phyloP scores from a whole-genome alignment of 331 rosid genomes.

The Prunus yedoensis region DNA sequence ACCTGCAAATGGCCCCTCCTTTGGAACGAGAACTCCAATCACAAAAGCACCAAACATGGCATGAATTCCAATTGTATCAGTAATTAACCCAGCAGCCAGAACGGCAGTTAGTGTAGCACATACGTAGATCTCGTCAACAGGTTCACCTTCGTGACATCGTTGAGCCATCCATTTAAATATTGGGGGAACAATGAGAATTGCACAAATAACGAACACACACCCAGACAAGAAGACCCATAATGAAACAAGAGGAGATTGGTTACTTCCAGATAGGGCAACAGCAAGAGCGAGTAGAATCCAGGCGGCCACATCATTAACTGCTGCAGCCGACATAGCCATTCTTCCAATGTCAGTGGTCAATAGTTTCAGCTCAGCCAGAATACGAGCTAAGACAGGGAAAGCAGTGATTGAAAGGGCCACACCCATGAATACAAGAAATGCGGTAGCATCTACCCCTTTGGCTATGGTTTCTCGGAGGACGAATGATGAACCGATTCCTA shows the following conservation, averaged over 20 bases:
- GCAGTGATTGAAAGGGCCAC: slow-evolving; percentile 93
- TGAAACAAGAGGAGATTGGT: slow-evolving; percentile 58
- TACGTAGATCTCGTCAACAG: slow-evolving; percentile 63
- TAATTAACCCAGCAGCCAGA: slow-evolving; percentile 74
- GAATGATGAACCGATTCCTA: slow-evolving; percentile 84
- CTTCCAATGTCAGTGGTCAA: slow-evolving; percentile 72
- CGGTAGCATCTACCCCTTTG: slow-evolving; percentile 48
- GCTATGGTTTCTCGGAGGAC: slow-evolving; percentile 59
- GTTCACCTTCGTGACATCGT: slow-evolving; percentile 69
- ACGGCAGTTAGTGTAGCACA: slow-evolving; percentile 67
- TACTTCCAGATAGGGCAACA: slow-evolving; percentile 63
- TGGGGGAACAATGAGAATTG: slow-evolving; percentile 46
- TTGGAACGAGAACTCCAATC: slow-evolving; percentile 69
- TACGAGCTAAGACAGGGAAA: slow-evolving; percentile 87
- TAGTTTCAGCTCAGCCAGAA: slow-evolving; percentile 85
- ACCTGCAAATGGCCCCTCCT: slow-evolving; percentile 66
- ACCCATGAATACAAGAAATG: slow-evolving; percentile 88
- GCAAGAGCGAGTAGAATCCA: slow-evolving; percentile 94
- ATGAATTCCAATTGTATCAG: slow-evolving; percentile 87
- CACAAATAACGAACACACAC: slow-evolving; percentile 49
- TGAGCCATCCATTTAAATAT: slow-evolving; percentile 62
- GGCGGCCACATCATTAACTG: slow-evolving; percentile 85
- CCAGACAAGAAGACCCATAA: slow-evolving; percentile 80
- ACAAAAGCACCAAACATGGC: slow-evolving; percentile 94
- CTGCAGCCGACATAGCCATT: slow-evolving; percentile 93